Conservation (phyloP, 1,139 yeast genomes). For the Candida sp. region DNA sequence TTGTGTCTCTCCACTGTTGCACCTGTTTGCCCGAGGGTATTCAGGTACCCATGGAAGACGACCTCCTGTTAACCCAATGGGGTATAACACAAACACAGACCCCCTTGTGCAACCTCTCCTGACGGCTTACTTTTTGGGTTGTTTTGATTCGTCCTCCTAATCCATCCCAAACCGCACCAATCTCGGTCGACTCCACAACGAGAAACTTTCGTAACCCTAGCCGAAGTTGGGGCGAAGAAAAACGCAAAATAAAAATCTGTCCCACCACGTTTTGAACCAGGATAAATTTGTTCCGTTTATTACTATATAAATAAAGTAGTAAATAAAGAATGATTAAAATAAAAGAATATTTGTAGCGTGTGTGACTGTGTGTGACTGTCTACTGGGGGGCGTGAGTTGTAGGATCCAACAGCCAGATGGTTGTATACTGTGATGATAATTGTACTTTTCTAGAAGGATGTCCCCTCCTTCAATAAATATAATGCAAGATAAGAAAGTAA, state of each 20-base stretch:
- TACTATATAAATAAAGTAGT: neutral
- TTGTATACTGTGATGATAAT: neutral
- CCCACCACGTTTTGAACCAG: no score
- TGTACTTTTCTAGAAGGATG: neutral
- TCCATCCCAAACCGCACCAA: neutral
- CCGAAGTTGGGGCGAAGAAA: no score
- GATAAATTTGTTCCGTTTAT: neutral
- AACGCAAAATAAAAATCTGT: no score
- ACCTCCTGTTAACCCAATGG: no score
- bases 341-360: neutral
- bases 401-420: neutral
- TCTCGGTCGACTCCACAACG: neutral
- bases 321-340: neutral
- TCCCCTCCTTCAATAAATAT: neutral
- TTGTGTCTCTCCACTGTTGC: no score
- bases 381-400: no score
- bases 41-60: neutral
- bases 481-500: constrained; percentile 1
- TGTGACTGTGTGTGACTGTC: neutral
- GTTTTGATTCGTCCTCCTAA: neutral
- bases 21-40: no score
- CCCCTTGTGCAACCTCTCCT: neutral
- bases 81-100: no score
- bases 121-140: neutral
- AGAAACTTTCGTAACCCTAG: no score